phyloP scores from a whole-genome alignment of 768 basidiomycete species.

The Sarcodon aspratus region DNA sequence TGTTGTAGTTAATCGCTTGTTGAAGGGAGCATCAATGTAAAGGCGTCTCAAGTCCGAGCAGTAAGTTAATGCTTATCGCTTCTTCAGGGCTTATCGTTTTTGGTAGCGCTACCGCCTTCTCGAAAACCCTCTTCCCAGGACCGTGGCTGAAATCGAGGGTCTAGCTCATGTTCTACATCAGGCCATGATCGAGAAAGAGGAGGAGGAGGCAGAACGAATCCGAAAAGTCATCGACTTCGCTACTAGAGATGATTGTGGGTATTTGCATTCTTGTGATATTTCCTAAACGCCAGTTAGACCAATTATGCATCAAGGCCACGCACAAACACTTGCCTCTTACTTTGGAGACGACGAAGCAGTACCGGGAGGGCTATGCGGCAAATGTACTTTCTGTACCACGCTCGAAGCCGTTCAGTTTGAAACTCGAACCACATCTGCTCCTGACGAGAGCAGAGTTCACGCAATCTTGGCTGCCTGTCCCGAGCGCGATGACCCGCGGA shows the following conservation, averaged over 20 bases:
- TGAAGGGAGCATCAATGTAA: constrained; percentile 19
- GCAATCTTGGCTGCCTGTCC: no score
- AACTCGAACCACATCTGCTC: no score
- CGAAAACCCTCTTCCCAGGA: constrained; percentile 22
- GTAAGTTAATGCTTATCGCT: constrained; percentile 10
- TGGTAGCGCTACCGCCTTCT: constrained; percentile 25
- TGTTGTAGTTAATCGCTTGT: background rate
- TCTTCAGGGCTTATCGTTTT: background rate
- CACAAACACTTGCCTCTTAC: no score
- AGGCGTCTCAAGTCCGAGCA: constrained; percentile 26
- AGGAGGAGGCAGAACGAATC: constrained; percentile 28
- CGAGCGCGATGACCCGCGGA: no score
- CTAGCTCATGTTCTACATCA: constrained; percentile 22
- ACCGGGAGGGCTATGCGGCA: no score
- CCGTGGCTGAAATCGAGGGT: constrained; percentile 18
- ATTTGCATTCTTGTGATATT: constrained; percentile 24
- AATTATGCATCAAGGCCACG: no score
- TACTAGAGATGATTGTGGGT: constrained; percentile 26
- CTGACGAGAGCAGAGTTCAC: no score
- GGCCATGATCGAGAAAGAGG: constrained; percentile 28
- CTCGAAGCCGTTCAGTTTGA: no score
- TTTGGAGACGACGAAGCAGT: no score
- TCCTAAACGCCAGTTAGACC: no score
- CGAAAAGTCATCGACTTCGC: constrained; percentile 26
- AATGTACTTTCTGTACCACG: no score